Percentiles rank a stretch among this genome's conserved stretches.
Conservation (phyloP, 805 yeast genomes). For the Suhomyces canberraensis region DNA sequence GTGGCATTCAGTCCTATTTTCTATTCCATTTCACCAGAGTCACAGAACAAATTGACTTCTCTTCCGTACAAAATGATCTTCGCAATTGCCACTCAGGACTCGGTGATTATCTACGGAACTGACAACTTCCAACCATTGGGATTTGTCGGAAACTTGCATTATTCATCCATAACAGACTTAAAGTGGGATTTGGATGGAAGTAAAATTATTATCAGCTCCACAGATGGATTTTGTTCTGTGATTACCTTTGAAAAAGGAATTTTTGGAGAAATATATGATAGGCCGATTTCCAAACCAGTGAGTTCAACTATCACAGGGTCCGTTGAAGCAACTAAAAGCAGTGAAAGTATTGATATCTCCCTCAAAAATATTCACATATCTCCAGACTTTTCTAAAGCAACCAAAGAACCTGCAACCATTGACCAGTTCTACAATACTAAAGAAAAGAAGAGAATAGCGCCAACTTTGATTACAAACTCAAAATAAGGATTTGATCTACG, state of each 20-base stretch:
- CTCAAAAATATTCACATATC: no score
- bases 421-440: conserved; percentile 9
- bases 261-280: conserved; percentile 53
- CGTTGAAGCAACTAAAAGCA: no score
- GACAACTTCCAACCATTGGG: conserved; percentile 67
- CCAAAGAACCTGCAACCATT: conserved; percentile 8
- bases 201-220: conserved; percentile 68
- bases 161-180: conserved; percentile 83
- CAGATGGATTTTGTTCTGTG: conserved; percentile 89
- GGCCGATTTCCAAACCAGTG: no score
- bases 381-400: no score
- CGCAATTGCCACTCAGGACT: conserved; percentile 91
- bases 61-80: conserved; percentile 79
- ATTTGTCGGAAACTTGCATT: conserved; percentile 74
- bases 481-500: no score
- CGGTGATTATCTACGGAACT: conserved; percentile 80
- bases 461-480: conserved; percentile 17
- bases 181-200: conserved; percentile 81
- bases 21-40: conserved; percentile 38
- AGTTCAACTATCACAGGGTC: no score
- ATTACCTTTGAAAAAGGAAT: conserved; percentile 50
- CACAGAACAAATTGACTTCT: conserved; percentile 33
- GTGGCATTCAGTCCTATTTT: conserved; percentile 70
- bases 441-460: conserved; percentile 19
- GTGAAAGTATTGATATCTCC: no score